Conservation (phyloP, 768 basidiomycete species). For the Goffeauzyma gilvescens region DNA sequence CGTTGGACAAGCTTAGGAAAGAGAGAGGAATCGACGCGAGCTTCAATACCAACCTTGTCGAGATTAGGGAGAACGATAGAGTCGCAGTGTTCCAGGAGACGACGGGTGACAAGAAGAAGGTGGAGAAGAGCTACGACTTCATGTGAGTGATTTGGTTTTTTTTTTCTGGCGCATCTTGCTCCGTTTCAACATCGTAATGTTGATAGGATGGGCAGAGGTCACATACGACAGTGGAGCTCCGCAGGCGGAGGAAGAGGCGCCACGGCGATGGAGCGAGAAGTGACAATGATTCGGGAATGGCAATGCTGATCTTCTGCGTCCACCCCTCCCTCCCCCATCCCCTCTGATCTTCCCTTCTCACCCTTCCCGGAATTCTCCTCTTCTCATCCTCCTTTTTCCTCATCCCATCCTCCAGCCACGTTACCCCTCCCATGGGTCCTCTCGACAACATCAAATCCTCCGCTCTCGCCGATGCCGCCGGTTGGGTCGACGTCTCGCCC, state of each 20-base stretch:
- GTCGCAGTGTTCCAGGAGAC: constrained; percentile 67
- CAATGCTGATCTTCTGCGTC: neutral
- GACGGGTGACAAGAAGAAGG: constrained; percentile 43
- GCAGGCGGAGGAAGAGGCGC: neutral
- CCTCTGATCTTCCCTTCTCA: too few species aligned
- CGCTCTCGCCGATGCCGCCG: constrained; percentile 46
- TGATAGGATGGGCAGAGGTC: too few species aligned
- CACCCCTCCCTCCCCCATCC: too few species aligned
- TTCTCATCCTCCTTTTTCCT: too few species aligned
- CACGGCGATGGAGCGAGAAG: neutral
- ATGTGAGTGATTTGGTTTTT: constrained; percentile 35
- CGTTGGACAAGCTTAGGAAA: constrained; percentile 54
- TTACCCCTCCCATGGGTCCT: constrained; percentile 80
- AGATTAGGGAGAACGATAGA: constrained; percentile 50
- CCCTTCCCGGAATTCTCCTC: too few species aligned
- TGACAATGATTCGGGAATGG: neutral
- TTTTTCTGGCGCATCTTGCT: too few species aligned
- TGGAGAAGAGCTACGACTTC: constrained; percentile 58
- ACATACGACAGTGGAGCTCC: too few species aligned
- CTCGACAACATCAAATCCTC: constrained; percentile 44
- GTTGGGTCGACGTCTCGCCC: constrained; percentile 76
- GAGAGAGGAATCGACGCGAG: constrained; percentile 60
- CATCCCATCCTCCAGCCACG: too few species aligned
- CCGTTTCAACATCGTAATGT: too few species aligned
- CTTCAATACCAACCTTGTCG: constrained; percentile 65